Evolutionary conservation across 1,284 basidiomycete species (phyloP), one percentile per base, ranked within the genome.

Genomic region (Naganishia cerealis): DNA sequence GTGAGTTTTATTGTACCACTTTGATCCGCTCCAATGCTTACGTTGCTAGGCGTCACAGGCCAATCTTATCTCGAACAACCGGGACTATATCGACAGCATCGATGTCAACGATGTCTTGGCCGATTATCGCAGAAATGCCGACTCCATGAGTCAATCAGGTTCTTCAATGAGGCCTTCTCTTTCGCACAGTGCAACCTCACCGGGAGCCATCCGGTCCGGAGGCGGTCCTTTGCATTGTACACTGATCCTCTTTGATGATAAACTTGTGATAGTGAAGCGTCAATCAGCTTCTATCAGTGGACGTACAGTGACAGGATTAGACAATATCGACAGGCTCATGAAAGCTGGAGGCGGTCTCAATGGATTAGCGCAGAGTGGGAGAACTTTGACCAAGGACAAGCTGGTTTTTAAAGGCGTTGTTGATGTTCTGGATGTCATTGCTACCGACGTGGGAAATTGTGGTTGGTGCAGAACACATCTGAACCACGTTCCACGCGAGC

Each of bases 241-340:
- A 0, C 82, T 99, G 42, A 91, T 99, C 78, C 83, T 99, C 50
- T 99, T 99, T 75, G 91, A 95, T 74, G 96, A 99, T 81, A 92
- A 92, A 75, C 82, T 99, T 38, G 86, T 97, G 76, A 87, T 99
- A 70, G 89, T 89, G 63, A 98, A 98, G 81, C 86, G 96, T 38
- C 89, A 90, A 2, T 84, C 86, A 53, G 84, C 86, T 3, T 86
- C 91, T 68, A 88, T 89, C 74, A 85, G 87, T 52, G 94, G 90
- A 0, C 85, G 87, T 56, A 81, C 84, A 26, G 80, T 93, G 29
- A 87, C 92, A 1, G 94, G 96, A 0, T 82, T 99, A 55, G 92
- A 96, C 73, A 90, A 94, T 61, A 82, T 92, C 21, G 87, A 90
- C 65, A 90, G 86, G 75, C 82, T 94, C 40, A 87, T 87, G 24